Evolutionary conservation across 2,329 filamentous ascomycete genomes (phyloP).

Genomic region (Colletotrichum sp.): DNA sequence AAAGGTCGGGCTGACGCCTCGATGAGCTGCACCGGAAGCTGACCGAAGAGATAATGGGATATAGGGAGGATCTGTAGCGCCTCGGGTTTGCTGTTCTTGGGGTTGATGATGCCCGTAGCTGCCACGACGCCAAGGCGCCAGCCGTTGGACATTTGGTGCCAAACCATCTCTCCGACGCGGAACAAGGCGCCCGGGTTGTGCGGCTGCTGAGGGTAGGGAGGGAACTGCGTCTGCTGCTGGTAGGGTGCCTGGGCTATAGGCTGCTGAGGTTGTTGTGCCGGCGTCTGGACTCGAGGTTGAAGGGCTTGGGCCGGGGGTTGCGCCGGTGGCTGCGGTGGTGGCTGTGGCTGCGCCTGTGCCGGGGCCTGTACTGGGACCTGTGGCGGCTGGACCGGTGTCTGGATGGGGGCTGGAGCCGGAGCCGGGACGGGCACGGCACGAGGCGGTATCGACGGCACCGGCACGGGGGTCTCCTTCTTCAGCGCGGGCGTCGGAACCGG

Average conservation of each 20-base stretch:
- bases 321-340: neutral
- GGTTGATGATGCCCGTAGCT: conserved; percentile 30
- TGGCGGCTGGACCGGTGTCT: neutral
- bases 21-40: conserved; percentile 41
- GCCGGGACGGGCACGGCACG: neutral
- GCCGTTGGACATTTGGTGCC: conserved; percentile 50
- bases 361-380: neutral
- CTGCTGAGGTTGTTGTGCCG: conserved; percentile 2
- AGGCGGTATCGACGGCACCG: neutral
- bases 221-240: conserved; percentile 11
- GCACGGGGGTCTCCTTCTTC: conserved; percentile 10
- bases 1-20: conserved; percentile 53
- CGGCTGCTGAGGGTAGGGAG: conserved; percentile 14
- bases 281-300: neutral
- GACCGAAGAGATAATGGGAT: conserved; percentile 40
- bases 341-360: neutral
- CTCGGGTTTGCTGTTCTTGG: conserved; percentile 27
- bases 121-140: conserved; percentile 55
- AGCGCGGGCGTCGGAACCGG: neutral
- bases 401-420: neutral
- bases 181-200: conserved; percentile 39
- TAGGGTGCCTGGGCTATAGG: neutral
- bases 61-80: conserved; percentile 40
- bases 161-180: conserved; percentile 54
- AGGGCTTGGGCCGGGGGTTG: neutral